phyloP scores from a whole-genome alignment of 2,329 filamentous ascomycete genomes.

The Lasiodiplodia sp. region DNA sequence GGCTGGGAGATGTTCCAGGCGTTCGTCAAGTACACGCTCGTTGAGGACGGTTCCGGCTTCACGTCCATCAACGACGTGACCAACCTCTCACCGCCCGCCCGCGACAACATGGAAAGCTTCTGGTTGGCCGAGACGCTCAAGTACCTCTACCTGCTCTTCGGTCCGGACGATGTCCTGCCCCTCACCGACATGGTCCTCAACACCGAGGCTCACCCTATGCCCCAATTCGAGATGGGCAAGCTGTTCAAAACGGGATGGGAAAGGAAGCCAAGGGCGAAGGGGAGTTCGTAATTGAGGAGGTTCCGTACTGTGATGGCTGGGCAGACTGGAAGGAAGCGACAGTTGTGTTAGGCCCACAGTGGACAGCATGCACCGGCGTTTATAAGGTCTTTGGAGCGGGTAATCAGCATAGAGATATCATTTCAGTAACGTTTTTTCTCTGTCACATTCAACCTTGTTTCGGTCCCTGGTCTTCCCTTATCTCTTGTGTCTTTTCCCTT shows the following conservation, averaged over 20 bases:
- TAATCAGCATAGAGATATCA: conserved; percentile 18
- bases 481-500: neutral
- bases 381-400: neutral
- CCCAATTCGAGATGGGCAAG: conserved; percentile 79
- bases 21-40: conserved; percentile 84
- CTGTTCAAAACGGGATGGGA: conserved; percentile 84
- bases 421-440: neutral
- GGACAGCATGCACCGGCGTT: conserved; percentile 21
- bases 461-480: neutral
- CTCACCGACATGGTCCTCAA: conserved; percentile 91
- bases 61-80: conserved; percentile 81
- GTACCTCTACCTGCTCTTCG: conserved; percentile 96
- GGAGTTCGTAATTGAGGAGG: neutral
- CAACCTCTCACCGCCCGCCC: conserved; percentile 69
- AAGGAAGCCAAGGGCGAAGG: conserved; percentile 64
- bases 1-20: conserved; percentile 98
- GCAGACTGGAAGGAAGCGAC: neutral
- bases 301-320: no score
- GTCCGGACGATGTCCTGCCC: conserved; percentile 79
- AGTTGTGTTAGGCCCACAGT: neutral
- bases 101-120: conserved; percentile 98
- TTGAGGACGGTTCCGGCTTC: conserved; percentile 80
- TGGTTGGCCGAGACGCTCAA: conserved; percentile 98
- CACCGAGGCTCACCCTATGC: conserved; percentile 92
- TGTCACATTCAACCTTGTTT: neutral